A percentile compares a stretch with the other conserved stretches of the same genome.
These are phyloP conservation scores for Macrotyloma uniflorum DNA, from an alignment of 306 rosid species.

Conservation along the genomic window DNA sequence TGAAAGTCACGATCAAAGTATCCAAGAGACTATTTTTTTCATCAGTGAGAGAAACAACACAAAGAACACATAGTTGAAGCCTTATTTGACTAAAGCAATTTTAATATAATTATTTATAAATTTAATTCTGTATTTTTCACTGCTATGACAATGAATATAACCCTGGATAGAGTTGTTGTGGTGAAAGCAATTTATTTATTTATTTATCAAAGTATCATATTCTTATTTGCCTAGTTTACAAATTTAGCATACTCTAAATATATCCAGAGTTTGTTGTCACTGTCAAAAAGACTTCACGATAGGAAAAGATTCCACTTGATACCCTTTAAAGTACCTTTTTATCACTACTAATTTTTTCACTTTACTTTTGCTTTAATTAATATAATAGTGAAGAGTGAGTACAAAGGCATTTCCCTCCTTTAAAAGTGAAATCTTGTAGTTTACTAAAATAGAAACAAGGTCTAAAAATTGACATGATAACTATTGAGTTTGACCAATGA, in stretches of 20 bases:
- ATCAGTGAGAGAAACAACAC: no score
- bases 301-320: conserved; percentile 18
- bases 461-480: conserved; percentile 43
- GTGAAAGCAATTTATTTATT: background rate
- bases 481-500: conserved; percentile 41
- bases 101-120: background rate
- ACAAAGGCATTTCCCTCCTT: conserved; percentile 13
- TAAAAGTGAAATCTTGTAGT: conserved; percentile 12
- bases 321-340: background rate
- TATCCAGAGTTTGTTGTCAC: conserved; percentile 22
- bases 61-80: background rate
- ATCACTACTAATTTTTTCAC: conserved; percentile 3
- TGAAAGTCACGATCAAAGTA: background rate
- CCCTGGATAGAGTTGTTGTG: background rate
- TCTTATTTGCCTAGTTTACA: background rate
- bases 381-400: conserved; percentile 13
- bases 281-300: conserved; percentile 1
- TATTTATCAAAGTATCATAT: background rate
- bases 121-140: background rate
- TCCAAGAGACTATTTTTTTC: background rate
- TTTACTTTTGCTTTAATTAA: conserved; percentile 26
- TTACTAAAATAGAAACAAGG: conserved; percentile 33
- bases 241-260: background rate
- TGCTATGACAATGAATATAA: background rate
- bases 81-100: background rate